Evolutionary conservation across 2,329 filamentous ascomycete species (phyloP).

Genomic region (Alternaria ventricosa): DNA sequence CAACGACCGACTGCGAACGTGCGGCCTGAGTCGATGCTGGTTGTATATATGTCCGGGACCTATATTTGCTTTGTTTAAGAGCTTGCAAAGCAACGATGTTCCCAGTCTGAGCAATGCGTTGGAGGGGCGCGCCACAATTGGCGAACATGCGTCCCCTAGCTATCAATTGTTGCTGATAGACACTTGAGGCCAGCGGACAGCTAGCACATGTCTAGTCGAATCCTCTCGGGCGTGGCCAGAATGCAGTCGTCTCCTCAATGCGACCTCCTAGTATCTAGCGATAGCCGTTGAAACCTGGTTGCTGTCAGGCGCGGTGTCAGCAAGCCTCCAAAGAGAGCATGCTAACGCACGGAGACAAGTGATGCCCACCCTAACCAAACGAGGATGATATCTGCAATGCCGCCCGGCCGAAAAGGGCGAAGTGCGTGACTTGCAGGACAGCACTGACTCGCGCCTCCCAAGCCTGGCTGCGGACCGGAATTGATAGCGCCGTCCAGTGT

Average conservation of each 20-base stretch:
- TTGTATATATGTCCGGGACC: conserved; percentile 18
- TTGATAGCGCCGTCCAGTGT: background rate
- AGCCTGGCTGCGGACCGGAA: conserved; percentile 17
- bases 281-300: conserved; percentile 10
- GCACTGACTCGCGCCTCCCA: conserved; percentile 9
- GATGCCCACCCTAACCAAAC: conserved; percentile 1
- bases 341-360: conserved; percentile 1
- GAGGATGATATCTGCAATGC: background rate
- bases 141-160: conserved; percentile 11
- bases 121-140: conserved; percentile 8
- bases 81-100: conserved; percentile 21
- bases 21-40: conserved; percentile 2
- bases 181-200: background rate
- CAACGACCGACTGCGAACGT: background rate
- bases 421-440: background rate
- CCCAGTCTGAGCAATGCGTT: conserved; percentile 10
- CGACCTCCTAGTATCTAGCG: background rate
- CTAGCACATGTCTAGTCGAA: background rate
- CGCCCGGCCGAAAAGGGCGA: conserved; percentile 3
- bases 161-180: conserved; percentile 2
- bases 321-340: background rate
- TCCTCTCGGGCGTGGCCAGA: background rate
- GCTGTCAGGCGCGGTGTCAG: conserved; percentile 8
- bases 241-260: background rate
- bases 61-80: conserved; percentile 26